phyloP scores from a whole-genome alignment of 352 stramenopile species.

The Blastocystis hominis region DNA sequence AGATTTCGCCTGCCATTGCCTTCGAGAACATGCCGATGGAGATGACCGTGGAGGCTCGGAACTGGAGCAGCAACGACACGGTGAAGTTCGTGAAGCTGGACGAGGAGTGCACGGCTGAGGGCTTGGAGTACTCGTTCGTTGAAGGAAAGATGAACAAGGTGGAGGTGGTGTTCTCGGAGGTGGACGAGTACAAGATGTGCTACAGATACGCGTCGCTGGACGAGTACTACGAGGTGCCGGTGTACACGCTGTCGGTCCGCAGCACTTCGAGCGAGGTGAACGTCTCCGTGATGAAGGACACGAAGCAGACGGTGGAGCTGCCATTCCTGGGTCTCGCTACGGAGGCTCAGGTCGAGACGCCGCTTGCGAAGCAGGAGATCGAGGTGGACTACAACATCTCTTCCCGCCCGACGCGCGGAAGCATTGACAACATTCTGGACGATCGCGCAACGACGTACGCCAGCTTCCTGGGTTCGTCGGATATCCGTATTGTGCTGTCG shows the following conservation, averaged over 20 bases:
- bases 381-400: not conserved
- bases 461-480: not conserved
- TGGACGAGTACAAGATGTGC: slow-evolving; percentile 44
- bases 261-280: not conserved
- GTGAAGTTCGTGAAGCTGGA: slow-evolving; percentile 25
- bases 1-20: not conserved
- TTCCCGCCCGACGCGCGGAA: not conserved
- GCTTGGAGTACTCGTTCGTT: not conserved
- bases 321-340: not conserved
- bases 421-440: not conserved
- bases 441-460: slow-evolving; percentile 24
- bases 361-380: not conserved
- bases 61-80: not conserved
- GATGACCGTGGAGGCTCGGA: slow-evolving; percentile 41
- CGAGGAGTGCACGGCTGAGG: not conserved
- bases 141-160: not conserved
- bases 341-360: not conserved
- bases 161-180: not conserved
- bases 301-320: slow-evolving; percentile 2
- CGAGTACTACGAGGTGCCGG: not conserved
- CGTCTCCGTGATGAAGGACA: not conserved
- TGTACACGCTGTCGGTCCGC: slow-evolving; percentile 17
- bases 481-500: not conserved
- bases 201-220: slow-evolving; percentile 24
- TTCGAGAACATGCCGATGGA: slow-evolving; percentile 4